Evolutionary conservation across 2,329 filamentous ascomycete genomes (phyloP), one percentile per base, ranked within the genome.

Genomic region (Aspergillus sp.): DNA sequence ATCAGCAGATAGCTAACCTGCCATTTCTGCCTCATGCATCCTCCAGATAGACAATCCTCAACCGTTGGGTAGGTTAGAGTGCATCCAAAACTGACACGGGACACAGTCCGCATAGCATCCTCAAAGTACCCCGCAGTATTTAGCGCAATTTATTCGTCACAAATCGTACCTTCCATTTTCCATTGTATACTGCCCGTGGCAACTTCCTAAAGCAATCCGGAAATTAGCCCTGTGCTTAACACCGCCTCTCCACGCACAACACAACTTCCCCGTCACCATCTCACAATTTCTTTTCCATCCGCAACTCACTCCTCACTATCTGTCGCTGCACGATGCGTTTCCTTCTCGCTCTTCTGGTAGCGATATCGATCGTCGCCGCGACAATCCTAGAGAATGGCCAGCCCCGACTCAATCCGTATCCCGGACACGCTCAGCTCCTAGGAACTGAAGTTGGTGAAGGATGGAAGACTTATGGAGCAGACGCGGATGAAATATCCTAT

Each of bases 401-500:
- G 54, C 62, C 71, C 0, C 68, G 77, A 26, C 60, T 71, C 26
- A 69, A 71, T 24, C 61, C 72, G 30, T 79, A 75, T 52, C 73
- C 72, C 4, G 70, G 77, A 15, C 77, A 77, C 20, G 64, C 62
- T 20, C 60, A 62, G 11, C 54, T 62, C 12, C 65, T 75, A 24
- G 52, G 57, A 12, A 22, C 65, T 18, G 50, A 30, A 9, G 18
- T 53, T 9, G 41, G 74, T 41, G 65, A 69, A 11, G 68, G 65
- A 26, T 81, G 79, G 74, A 76, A 68, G 22, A 81, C 75, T 1
- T 86, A 84, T 60, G 70, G 73, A 4, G 76, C 82, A 3, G 76
- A 81, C 63, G 77, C 81, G 1, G 68, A 76, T 1, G 82, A 86
- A 64, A 74, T 87, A 11, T 82, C 82, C 0, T 87, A 86, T 74